Conservation (phyloP, 1,284 basidiomycete genomes). For the Xerocomus minutiporus region DNA sequence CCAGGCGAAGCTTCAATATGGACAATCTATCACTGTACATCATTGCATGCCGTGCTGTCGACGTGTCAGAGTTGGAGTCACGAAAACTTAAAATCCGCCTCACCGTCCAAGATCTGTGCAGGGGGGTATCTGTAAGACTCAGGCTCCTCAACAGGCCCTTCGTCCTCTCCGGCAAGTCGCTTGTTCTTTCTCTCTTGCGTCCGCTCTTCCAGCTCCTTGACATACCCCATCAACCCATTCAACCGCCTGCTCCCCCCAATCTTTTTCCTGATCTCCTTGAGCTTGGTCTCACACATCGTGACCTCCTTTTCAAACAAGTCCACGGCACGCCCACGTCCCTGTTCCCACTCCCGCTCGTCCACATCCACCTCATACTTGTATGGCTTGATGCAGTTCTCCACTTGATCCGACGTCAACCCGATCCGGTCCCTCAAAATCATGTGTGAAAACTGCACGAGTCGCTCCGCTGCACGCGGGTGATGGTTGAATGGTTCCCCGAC, state of each 20-base stretch:
- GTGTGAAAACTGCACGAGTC: conserved; percentile 89
- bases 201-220: conserved; percentile 78
- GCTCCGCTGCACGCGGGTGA: conserved; percentile 84
- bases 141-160: conserved; percentile 41
- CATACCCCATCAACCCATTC: conserved; percentile 76
- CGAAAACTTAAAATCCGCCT: conserved; percentile 1
- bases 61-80: conserved; percentile 3
- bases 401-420: conserved; percentile 92
- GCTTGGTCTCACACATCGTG: conserved; percentile 78
- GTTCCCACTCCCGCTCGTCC: conserved; percentile 87
- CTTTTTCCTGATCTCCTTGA: conserved; percentile 80
- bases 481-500: conserved; percentile 87
- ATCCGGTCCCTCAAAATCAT: conserved; percentile 89
- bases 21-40: conserved; percentile 78
- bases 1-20: conserved; percentile 81
- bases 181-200: conserved; percentile 66
- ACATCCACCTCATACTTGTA: conserved; percentile 97
- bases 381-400: conserved; percentile 99
- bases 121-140: conserved; percentile 89
- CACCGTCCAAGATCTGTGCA: conserved; percentile 85
- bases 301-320: conserved; percentile 83
- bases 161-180: conserved; percentile 37
- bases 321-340: conserved; percentile 72
- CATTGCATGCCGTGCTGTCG: conserved; percentile 83
- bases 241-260: conserved; percentile 84